Evolutionary conservation across 2,329 filamentous ascomycete genomes (phyloP).

Genomic region (Phaeosphaeriaceae sp.): DNA sequence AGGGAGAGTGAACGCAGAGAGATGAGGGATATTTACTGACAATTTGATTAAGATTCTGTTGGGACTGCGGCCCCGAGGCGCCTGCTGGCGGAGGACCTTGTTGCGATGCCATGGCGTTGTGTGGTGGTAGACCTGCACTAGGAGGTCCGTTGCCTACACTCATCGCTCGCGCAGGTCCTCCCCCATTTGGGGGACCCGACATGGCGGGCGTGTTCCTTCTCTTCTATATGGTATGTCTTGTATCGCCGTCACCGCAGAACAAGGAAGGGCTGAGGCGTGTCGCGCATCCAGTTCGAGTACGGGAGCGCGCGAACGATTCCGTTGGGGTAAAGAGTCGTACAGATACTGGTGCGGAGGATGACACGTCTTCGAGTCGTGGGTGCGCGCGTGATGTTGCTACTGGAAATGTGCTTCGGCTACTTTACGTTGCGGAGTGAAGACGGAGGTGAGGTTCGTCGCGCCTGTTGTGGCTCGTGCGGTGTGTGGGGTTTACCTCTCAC

Average conservation of each 20-base stretch:
- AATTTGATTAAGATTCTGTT: conserved; percentile 94
- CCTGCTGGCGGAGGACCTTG: conserved; percentile 57
- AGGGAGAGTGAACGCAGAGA: not conserved
- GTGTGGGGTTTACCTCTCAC: conserved; percentile 3
- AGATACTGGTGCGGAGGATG: conserved; percentile 5
- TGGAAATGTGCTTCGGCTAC: not conserved
- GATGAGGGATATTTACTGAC: conserved; percentile 63
- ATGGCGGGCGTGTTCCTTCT: conserved; percentile 33
- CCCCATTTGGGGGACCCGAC: conserved; percentile 47
- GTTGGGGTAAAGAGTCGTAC: not conserved
- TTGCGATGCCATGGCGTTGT: conserved; percentile 57
- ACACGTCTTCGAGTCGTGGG: not conserved
- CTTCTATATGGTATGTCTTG: conserved; percentile 15
- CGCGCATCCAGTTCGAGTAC: conserved; percentile 14
- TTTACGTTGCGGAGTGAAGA: conserved; percentile 24
- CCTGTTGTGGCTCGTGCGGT: conserved; percentile 17
- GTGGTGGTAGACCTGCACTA: conserved; percentile 47
- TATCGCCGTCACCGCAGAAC: conserved; percentile 30
- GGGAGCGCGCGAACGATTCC: not conserved
- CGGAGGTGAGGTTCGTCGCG: conserved; percentile 31
- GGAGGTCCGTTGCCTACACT: conserved; percentile 54
- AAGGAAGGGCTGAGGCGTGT: conserved; percentile 23
- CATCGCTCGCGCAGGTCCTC: conserved; percentile 44
- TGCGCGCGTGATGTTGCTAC: not conserved
- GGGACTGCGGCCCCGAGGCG: conserved; percentile 67